A percentile compares a stretch with the other conserved stretches of the same genome.
phyloP scores from a whole-genome alignment of 2,329 filamentous ascomycete genomes.

The Periconia sp. region DNA sequence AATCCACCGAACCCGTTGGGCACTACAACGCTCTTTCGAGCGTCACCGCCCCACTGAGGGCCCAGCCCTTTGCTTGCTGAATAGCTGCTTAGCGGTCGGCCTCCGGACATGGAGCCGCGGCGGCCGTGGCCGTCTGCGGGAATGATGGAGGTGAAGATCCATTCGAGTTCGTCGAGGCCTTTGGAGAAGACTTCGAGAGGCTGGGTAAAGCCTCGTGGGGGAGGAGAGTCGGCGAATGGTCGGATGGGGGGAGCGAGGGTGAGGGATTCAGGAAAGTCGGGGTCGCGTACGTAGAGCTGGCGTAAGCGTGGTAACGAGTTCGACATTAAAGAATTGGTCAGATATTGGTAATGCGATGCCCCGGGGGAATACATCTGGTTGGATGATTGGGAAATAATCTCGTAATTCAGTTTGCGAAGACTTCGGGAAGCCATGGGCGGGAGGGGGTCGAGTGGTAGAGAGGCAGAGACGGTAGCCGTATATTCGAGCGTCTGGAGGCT shows the following conservation, averaged over 20 bases:
- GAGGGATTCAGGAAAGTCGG: constrained; percentile 80
- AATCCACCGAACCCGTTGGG: constrained; percentile 72
- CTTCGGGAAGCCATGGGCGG: constrained; percentile 72
- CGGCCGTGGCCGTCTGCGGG: constrained; percentile 54
- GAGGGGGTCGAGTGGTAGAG: constrained; percentile 62
- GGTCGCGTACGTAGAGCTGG: constrained; percentile 84
- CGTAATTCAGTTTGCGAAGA: constrained; percentile 78
- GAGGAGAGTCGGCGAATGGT: constrained; percentile 54
- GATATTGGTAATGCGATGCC: constrained; percentile 79
- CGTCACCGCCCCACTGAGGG: constrained; percentile 65
- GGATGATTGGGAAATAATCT: constrained; percentile 71
- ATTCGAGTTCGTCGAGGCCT: constrained; percentile 70
- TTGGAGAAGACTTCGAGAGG: constrained; percentile 69
- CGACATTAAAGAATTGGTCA: constrained; percentile 80
- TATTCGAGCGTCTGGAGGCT: constrained; percentile 65
- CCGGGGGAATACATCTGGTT: constrained; percentile 61
- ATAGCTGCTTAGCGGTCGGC: constrained; percentile 54
- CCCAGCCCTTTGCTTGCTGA: constrained; percentile 55
- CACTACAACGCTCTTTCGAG: constrained; percentile 67
- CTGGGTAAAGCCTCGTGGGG: constrained; percentile 56
- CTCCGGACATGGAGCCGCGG: constrained; percentile 48
- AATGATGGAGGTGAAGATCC: constrained; percentile 69
- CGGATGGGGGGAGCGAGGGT: constrained; percentile 71
- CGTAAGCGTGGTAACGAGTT: constrained; percentile 75
- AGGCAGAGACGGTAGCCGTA: constrained; percentile 60